Evolutionary conservation across 257 asterid species (phyloP).

Genomic region (Galeopsis tetrahit): DNA sequence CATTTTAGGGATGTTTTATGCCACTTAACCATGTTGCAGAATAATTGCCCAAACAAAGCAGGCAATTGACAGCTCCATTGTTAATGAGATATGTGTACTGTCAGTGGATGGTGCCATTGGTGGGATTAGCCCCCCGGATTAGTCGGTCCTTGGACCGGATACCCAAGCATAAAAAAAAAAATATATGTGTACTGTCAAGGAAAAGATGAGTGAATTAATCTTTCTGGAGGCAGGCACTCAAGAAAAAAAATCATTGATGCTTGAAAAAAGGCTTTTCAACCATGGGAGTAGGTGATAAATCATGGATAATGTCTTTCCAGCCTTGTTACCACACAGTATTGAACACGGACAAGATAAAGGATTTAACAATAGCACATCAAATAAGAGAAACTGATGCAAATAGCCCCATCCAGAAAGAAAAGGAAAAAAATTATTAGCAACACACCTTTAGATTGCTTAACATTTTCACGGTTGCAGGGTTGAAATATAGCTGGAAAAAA

Average conservation of each 20-base stretch:
- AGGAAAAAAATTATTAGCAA: slow-evolving; percentile 12
- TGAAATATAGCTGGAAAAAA: slow-evolving; percentile 79
- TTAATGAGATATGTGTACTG: slow-evolving; percentile 24
- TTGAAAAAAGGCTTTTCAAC: slow-evolving; percentile 24
- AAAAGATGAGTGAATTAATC: slow-evolving; percentile 21
- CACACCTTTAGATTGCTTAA: slow-evolving; percentile 97
- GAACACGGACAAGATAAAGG: slow-evolving; percentile 2
- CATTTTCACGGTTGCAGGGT: slow-evolving; percentile 99
- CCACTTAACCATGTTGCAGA: slow-evolving; percentile 20
- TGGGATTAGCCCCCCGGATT: no score
- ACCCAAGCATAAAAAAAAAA: no score
- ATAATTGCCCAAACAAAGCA: slow-evolving; percentile 12
- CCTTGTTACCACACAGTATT: slow-evolving; percentile 23
- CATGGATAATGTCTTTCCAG: slow-evolving; percentile 20
- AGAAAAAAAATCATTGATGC: slow-evolving; percentile 17
- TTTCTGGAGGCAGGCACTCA: slow-evolving; percentile 12
- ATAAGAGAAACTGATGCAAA: slow-evolving; percentile 21
- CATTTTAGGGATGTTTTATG: slow-evolving; percentile 4
- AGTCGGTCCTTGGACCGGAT: no score
- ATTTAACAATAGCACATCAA: slow-evolving; percentile 23
- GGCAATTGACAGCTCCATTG: slow-evolving; percentile 5
- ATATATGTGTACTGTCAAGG: slow-evolving; percentile 19
- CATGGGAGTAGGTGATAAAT: slow-evolving; percentile 15
- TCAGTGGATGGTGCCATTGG: no score
- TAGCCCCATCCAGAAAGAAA: slow-evolving; percentile 13